phyloP scores from a whole-genome alignment of 2,329 filamentous ascomycete genomes.

The Monilinia aucupariae region DNA sequence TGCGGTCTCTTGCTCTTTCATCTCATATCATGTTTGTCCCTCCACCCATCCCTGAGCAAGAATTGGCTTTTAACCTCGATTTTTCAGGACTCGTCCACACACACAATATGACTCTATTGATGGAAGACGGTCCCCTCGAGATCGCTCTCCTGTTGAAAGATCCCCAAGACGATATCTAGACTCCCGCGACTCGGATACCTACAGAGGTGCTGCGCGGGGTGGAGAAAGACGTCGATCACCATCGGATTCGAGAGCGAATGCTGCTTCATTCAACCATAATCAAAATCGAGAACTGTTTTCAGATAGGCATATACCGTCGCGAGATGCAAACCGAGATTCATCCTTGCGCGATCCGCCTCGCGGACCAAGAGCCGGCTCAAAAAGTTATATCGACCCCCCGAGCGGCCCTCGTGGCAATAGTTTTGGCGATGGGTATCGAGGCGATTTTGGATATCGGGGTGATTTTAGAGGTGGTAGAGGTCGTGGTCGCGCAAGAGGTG shows the following conservation, averaged over 20 bases:
- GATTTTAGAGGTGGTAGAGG: constrained; percentile 48
- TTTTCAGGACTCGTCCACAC: constrained; percentile 5
- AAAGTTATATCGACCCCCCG: constrained; percentile 53
- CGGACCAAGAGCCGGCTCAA: constrained; percentile 61
- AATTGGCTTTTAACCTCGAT: neutral
- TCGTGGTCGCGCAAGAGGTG: constrained; percentile 37
- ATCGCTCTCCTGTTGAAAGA: constrained; percentile 20
- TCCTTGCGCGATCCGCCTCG: constrained; percentile 67
- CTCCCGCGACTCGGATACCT: constrained; percentile 19
- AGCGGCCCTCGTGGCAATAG: constrained; percentile 62
- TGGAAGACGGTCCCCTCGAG: constrained; percentile 39
- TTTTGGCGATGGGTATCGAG: constrained; percentile 59
- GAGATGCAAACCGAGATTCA: constrained; percentile 31
- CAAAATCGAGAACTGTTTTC: constrained; percentile 13
- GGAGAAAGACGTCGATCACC: constrained; percentile 33
- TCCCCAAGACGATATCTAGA: constrained; percentile 17
- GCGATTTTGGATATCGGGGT: constrained; percentile 49
- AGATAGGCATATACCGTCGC: constrained; percentile 13
- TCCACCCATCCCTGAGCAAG: no score
- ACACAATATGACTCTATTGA: constrained; percentile 36
- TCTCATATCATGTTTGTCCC: neutral
- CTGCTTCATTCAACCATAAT: constrained; percentile 11
- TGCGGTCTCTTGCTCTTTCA: constrained; percentile 15
- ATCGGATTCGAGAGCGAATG: constrained; percentile 44
- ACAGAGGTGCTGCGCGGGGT: constrained; percentile 30